Base-by-base conservation (phyloP, 495 filamentous ascomycete species). In the Thermothielavioides terrestris region DNA sequence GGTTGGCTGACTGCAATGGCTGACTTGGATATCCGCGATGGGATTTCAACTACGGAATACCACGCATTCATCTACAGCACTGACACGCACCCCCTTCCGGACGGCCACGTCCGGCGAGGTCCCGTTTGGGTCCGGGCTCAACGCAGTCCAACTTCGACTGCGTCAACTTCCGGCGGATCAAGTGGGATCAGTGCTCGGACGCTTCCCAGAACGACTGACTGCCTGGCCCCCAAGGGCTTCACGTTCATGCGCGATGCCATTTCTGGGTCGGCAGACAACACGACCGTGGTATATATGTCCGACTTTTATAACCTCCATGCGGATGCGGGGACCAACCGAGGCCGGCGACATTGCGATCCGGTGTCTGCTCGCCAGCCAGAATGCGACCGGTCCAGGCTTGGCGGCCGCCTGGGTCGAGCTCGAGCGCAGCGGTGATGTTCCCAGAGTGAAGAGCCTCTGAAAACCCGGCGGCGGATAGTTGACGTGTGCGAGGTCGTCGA, bases 31-130 rank as follows among this genome's bases (percentile, higher is more conserved):
- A n/a, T n/a, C 41, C 46, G n/a, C 2, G 26, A 34, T 41, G 66
- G 72, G 78, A 84, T 58, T 84, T 84, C 69, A 79, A 79, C 66
- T 84, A n/a, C n/a, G n/a, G n/a, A n/a, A n/a, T n/a, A 80, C 60
- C 80, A 83, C 56, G 75, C 75, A 6, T 60, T 70, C 45, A 67
- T 83, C 47, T 82, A 82, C 59, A 61, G 55, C 1, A 72, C 73
- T 20, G 74, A 81, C 57, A 64, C 56, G 34, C 79, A 82, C 58
- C 68, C n/a, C 72, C 14, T 76, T 78, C 59, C 68, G 79, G 32
- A 82, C 80, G 4, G 59, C 78, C 1, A 83, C 79, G 3, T 79
- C 75, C 3, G 81, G 81, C 17, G 77, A 75, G 21, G 79, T 80
- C 3, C 74, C 68, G 3, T 70, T 84, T 53, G 80, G 81, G 34